Percentiles rank a stretch among this genome's conserved stretches.
Conservation (phyloP, 2,329 filamentous ascomycete species). For the Gnomoniopsis smithogilvyi region DNA sequence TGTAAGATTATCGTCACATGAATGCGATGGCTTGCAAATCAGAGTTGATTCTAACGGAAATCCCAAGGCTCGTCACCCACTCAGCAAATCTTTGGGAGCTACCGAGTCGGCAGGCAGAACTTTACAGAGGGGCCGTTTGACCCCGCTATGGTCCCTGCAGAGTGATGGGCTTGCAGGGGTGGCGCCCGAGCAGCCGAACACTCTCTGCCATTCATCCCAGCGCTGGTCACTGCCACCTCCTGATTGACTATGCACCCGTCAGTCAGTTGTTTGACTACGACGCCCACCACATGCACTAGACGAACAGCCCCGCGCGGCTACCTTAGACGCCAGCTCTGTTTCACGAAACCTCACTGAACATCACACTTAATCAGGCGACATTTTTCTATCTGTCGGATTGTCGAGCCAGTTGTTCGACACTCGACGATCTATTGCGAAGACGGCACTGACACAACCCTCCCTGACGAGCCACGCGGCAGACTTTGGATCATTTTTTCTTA, state of each 20-base stretch:
- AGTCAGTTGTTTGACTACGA: neutral
- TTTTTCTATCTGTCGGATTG: too few relatives aligned
- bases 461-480: neutral
- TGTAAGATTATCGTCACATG: neutral
- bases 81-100: neutral
- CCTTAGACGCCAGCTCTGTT: neutral
- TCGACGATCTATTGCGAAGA: neutral
- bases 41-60: neutral
- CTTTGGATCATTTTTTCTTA: neutral
- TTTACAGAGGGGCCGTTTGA: neutral
- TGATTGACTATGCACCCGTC: constrained; percentile 2
- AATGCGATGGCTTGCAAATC: neutral
- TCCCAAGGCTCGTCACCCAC: constrained; percentile 1
- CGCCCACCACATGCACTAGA: neutral
- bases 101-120: neutral
- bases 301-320: neutral
- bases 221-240: constrained; percentile 23
- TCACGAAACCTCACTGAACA: neutral
- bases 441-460: neutral
- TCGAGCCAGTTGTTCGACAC: neutral
- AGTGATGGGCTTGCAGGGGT: neutral
- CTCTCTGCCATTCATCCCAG: neutral
- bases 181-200: neutral
- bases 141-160: neutral
- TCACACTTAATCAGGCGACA: neutral